phyloP scores from a whole-genome alignment of 257 asterid genomes.

The Nicotiana tabacum region DNA sequence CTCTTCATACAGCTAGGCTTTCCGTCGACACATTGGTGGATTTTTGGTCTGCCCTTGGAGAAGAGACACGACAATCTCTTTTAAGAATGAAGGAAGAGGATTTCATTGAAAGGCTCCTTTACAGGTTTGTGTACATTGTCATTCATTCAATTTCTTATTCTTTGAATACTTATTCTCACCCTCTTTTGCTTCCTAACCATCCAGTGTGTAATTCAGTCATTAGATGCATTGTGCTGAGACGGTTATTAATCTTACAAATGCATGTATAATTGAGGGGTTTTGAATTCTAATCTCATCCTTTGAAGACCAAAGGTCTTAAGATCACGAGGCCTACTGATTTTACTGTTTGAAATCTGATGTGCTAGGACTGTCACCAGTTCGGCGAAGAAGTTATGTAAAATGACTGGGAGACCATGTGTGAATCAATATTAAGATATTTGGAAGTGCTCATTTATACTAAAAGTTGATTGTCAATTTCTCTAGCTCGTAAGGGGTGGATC shows the following conservation, averaged over 20 bases:
- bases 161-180: not conserved
- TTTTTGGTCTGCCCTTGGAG: slow-evolving; percentile 98
- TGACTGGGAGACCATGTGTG: not conserved
- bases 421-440: too few relatives aligned
- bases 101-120: slow-evolving; percentile 91
- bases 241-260: not conserved
- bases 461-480: too few relatives aligned
- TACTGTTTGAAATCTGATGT: not conserved
- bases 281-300: not conserved
- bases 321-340: not conserved
- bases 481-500: too few relatives aligned
- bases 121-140: slow-evolving; percentile 46
- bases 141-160: not conserved
- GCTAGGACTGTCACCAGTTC: not conserved
- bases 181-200: not conserved
- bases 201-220: too few relatives aligned
- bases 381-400: not conserved
- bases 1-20: slow-evolving; percentile 95
- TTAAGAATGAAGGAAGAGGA: slow-evolving; percentile 98
- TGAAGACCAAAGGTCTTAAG: not conserved
- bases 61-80: slow-evolving; percentile 90
- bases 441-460: too few relatives aligned
- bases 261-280: not conserved
- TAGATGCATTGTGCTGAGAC: not conserved
- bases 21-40: slow-evolving; percentile 96